Base-by-base conservation (phyloP, 768 basidiomycete species). In the Phylloporus rhodoxanthus region DNA sequence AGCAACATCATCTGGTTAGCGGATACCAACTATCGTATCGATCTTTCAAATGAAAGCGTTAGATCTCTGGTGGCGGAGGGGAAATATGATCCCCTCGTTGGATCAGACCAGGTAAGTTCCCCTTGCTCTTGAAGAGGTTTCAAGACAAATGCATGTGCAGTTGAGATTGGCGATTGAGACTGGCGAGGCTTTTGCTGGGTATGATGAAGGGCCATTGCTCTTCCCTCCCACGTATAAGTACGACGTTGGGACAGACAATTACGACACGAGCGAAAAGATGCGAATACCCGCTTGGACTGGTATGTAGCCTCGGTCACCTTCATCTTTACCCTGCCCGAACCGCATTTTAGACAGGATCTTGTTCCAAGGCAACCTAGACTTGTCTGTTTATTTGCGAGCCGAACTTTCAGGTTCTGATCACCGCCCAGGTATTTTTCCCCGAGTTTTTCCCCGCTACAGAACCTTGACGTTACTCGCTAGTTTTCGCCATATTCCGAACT, bases 211-310 rank as follows among this genome's bases (percentile, higher is more conserved):
- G 0, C 89, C 90, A 0, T 66, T 98, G 15, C 62, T 88, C n/a
- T 99, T 99, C 71, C 74, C 82, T 13, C 96, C 96, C 8, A 99
- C 95, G 2, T 98, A 99, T 71, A 88, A 91, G 55, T 98, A 94
- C 61, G 84, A 87, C 61, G 62, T 85, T 6, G 80, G 82, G 9
- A 83, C 92, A 8, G 87, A 96, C 54, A 75, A 75, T 42, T 99
- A 97, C 64, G 96, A 99, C 66, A 87, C 91, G 13, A 89, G 91
- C 63, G 96, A 98, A 69, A 99, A 98, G 72, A 81, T 85, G 78
- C 80, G 96, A 21, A 86, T 96, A 62, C 96, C 96, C 5, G 91
- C 95, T 15, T 98, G 94, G 94, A 98, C 95, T 59, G 92, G 92
- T 92, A 48, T 51, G 77, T 26, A 26, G 5, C 33, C 45, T 33